Base-by-base conservation (phyloP, 305 asterid species). In the Ilex paraguariensis region DNA sequence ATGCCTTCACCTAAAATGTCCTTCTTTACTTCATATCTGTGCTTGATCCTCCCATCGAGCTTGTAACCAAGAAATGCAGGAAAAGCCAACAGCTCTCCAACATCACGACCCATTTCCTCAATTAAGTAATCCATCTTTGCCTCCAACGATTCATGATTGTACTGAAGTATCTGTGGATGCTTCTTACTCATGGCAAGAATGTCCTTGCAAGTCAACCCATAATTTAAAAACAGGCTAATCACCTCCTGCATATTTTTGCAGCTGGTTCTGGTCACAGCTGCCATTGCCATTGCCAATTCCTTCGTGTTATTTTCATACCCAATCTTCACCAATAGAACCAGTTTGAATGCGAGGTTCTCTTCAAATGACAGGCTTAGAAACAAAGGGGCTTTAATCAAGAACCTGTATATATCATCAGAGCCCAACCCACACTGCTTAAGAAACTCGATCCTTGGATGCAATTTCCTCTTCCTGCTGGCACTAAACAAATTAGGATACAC, bases 61-160 rank as follows among this genome's bases (percentile, higher is more conserved):
- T 85, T 84, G 71, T 91, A 91, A 42, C 98, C 98, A 31, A 91
- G 96, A 77, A 86, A 91, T 16, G 95, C 95, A 56, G 98, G 96
- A 65, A 91, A 91, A 28, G 88, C 78, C 87, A 88, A 53, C 39
- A 91, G 61, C 77, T 91, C 98, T 21, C 87, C 77, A 12, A 91
- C 95, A 72, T 85, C 95, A 48, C 95, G 91, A 9, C 96, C 95
- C 96, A 88, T 88, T 59, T 84, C 98, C 72, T 79, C 89, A 36
- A 81, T 70, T 83, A 91, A 80, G 78, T 91, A 91, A 71, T 81
- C 76, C 83, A 91, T 32, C 75, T 91, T 91, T 88, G 84, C 85
- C 61, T 87, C 90, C 69, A 91, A 75, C 4, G 96, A 88, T 73
- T 77, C 82, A 9, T 77, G 87, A 62, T 88, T 91, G 62, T 87